Base-by-base conservation (phyloP, 1,284 basidiomycete genomes). In the Apiotrichum sp. region DNA sequence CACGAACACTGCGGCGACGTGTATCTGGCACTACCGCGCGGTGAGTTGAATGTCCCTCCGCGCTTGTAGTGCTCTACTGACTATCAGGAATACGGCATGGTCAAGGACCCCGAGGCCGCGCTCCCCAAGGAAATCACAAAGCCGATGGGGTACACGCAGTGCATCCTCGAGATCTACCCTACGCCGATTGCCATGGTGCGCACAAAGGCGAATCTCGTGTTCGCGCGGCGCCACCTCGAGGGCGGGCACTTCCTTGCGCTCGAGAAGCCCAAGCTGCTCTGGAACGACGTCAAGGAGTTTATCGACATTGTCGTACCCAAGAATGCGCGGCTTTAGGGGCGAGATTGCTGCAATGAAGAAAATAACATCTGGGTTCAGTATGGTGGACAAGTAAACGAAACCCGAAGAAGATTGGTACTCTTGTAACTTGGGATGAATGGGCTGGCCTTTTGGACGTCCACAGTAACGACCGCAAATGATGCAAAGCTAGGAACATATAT, bases 191-290 rank as follows among this genome's bases (percentile, higher is more conserved):
- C 56, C 0, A 76, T 74, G 66, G 70, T 74, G 1, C 63, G 66
- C 50, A 58, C 58, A 29, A 72, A 67, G n/a, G 69, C 63, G 6
- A 74, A 78, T 50, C 22, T 78, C 34, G 63, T 63, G 9, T 66
- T 69, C 63, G 75, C 69, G 43, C 67, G 67, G 33, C 65, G 64
- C 44, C 75, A 78, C 54, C 58, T 60, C 0, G 57, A 61, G 62
- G 75, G 75, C 9, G 77, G 74, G 0, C 77, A 79, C 56, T 73
- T 78, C 52, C 67, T 78, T 3, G 78, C 78, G 1, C 63, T 79
- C 35, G 80, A 80, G 62, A 67, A 71, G 51, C 78, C 79, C 6
- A 59, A 64, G n/a, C 52, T 62, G 53, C 61, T 77, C 16, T 76
- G 69, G 57, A 53, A 65, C 32, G 71, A 71, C 52, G 64, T 79